Percentiles rank a stretch among this genome's conserved stretches.
These are phyloP conservation scores for Wallacemonas rigidus DNA, from an alignment of 208 protist genomes.

Conservation along the genomic window DNA sequence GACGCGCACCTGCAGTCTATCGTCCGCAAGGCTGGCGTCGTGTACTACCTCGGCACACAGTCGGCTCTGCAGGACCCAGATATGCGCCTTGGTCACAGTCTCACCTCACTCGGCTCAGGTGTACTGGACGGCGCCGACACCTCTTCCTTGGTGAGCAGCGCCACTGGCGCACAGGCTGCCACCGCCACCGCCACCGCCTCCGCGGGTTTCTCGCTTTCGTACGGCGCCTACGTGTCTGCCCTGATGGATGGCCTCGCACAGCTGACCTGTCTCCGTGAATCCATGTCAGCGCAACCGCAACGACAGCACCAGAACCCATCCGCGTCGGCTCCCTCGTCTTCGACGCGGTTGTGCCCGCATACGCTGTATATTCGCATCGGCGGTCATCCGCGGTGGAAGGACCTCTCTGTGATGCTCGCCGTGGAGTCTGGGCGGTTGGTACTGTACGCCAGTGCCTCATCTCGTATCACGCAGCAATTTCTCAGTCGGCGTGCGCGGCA, in stretches of 20 bases:
- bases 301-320: background rate
- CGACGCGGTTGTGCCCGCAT: slow-evolving; percentile 26
- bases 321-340: background rate
- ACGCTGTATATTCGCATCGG: slow-evolving; percentile 44
- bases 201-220: slow-evolving; percentile 8
- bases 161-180: background rate
- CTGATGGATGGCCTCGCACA: slow-evolving; percentile 26
- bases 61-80: background rate
- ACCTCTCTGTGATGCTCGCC: slow-evolving; percentile 52
- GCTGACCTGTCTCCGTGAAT: slow-evolving; percentile 20
- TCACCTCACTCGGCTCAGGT: background rate
- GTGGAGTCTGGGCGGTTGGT: slow-evolving; percentile 57
- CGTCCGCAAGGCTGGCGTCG: slow-evolving; percentile 22
- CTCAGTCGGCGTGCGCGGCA: slow-evolving; percentile 31
- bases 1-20: slow-evolving; percentile 26
- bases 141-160: background rate
- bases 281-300: background rate
- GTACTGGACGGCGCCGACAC: background rate
- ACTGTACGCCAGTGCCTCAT: slow-evolving; percentile 61
- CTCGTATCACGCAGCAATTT: slow-evolving; percentile 60
- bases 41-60: slow-evolving; percentile 43
- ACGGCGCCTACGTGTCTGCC: slow-evolving; percentile 26
- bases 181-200: background rate
- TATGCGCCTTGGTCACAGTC: background rate
- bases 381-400: slow-evolving; percentile 52